These are phyloP conservation scores for Leonotis leonurus DNA, from an alignment of 257 asterid species.

Conservation along the genomic window DNA sequence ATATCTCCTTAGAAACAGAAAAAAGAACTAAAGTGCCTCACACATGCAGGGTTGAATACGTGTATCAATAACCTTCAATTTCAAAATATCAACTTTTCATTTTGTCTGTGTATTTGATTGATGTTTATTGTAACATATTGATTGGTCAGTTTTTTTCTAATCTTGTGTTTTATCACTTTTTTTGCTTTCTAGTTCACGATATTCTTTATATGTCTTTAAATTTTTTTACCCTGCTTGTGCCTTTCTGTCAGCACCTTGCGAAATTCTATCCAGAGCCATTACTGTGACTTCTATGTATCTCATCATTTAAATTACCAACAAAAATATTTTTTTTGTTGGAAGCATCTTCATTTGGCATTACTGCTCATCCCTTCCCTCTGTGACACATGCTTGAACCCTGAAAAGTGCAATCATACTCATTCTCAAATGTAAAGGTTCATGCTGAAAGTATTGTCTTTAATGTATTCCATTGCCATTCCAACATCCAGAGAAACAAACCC, in stretches of 20 bases:
- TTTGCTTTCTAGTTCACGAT: not conserved
- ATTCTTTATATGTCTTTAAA: not conserved
- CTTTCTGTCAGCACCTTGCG: not conserved
- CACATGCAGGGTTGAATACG: not conserved
- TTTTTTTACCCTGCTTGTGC: not conserved
- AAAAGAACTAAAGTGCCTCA: not conserved
- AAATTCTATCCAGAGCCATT: not conserved
- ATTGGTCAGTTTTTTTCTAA: not conserved
- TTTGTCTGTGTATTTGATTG: not conserved
- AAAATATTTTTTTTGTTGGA: not conserved
- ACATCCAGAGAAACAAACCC: not conserved
- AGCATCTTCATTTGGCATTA: not conserved
- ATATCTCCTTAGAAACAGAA: not conserved
- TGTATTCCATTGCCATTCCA: not conserved
- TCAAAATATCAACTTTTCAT: not conserved
- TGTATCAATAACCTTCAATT: not conserved
- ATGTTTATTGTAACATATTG: not conserved
- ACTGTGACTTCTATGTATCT: conserved; percentile 1
- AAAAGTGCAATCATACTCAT: not conserved
- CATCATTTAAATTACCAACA: not conserved
- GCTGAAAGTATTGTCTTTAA: not conserved
- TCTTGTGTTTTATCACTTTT: not conserved
- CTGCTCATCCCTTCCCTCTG: not conserved
- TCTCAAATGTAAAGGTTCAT: not conserved
- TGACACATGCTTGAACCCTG: not conserved